Conservation (phyloP, 768 basidiomycete species). For the Dacryopinax primogenitus region DNA sequence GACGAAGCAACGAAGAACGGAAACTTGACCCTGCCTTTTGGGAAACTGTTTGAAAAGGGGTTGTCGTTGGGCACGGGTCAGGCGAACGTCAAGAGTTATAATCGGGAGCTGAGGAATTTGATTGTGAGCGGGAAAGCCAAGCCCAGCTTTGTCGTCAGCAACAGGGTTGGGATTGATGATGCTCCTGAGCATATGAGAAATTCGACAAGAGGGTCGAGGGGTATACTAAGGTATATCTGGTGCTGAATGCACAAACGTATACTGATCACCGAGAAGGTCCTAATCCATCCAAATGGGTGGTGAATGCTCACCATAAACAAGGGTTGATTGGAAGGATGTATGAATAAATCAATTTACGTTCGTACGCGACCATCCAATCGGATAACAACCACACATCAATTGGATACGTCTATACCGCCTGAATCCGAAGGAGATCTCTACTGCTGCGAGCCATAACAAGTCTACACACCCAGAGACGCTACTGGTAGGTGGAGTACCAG, state of each 20-base stretch:
- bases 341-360: not conserved
- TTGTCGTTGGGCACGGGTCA: slow-evolving; percentile 42
- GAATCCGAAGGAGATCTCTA: too few relatives aligned
- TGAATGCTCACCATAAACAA: not conserved
- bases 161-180: slow-evolving; percentile 38
- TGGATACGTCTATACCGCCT: too few relatives aligned
- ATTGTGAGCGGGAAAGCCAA: slow-evolving; percentile 43
- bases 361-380: too few relatives aligned
- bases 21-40: slow-evolving; percentile 16
- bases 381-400: too few relatives aligned
- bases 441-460: too few relatives aligned
- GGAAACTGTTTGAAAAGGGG: slow-evolving; percentile 43
- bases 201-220: slow-evolving; percentile 44
- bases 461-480: too few relatives aligned
- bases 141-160: slow-evolving; percentile 40
- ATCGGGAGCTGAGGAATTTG: slow-evolving; percentile 42
- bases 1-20: slow-evolving; percentile 40
- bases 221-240: slow-evolving; percentile 31
- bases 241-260: not conserved
- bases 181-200: slow-evolving; percentile 41
- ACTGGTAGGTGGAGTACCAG: too few relatives aligned
- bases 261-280: not conserved
- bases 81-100: slow-evolving; percentile 45
- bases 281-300: not conserved
- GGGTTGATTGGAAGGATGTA: not conserved